phyloP scores from a whole-genome alignment of 306 rosid species.

The Prunus armeniaca region DNA sequence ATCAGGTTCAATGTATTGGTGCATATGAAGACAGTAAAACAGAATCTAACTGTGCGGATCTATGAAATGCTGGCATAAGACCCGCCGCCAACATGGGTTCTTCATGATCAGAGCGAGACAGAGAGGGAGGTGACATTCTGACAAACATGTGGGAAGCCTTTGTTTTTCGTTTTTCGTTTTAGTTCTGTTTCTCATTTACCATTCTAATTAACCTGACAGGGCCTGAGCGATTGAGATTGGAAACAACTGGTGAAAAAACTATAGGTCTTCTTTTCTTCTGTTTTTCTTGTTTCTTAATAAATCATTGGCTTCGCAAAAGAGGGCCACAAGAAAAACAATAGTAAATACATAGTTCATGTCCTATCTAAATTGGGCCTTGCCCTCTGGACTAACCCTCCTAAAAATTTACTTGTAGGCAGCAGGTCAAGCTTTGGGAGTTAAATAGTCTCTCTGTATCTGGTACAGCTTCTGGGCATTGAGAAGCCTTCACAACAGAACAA shows the following conservation, averaged over 20 bases:
- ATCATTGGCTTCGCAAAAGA: no score
- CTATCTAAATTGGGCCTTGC: no score
- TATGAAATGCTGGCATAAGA: conserved; percentile 26
- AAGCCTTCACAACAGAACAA: not conserved
- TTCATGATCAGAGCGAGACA: conserved; percentile 4
- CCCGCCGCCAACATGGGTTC: conserved; percentile 41
- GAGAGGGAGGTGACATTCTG: conserved; percentile 27
- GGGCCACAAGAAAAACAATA: no score
- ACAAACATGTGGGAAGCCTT: conserved; percentile 24
- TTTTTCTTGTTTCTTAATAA: no score
- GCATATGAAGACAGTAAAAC: not conserved
- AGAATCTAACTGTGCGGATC: conserved; percentile 12
- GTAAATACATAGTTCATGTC: no score
- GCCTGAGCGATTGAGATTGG: no score
- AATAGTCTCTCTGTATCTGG: not conserved
- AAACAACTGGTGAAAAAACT: no score
- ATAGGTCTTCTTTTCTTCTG: no score
- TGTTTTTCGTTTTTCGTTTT: not conserved
- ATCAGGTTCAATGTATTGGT: not conserved
- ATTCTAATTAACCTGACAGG: no score
- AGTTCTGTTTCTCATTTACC: no score
- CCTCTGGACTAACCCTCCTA: no score
- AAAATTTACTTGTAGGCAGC: not conserved
- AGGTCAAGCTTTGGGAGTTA: not conserved
- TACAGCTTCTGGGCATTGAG: not conserved